These are phyloP conservation scores for Leccinum uliginosum DNA, from an alignment of 768 basidiomycete species.

Conservation along the genomic window DNA sequence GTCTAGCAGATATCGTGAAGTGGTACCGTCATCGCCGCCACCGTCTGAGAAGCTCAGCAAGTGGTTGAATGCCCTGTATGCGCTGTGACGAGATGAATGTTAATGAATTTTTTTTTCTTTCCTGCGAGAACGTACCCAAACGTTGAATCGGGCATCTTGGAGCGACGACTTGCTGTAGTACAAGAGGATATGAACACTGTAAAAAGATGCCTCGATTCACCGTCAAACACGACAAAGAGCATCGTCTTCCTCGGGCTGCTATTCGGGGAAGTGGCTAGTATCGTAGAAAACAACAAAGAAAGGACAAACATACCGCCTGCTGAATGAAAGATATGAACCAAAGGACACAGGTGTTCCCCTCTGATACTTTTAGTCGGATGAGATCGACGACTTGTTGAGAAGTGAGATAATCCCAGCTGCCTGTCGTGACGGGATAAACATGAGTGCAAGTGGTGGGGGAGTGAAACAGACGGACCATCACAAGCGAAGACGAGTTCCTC, in stretches of 20 bases:
- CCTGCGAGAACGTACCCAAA: slow-evolving; percentile 16
- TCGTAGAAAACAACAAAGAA: no score
- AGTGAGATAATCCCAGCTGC: slow-evolving; percentile 96
- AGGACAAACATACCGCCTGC: no score
- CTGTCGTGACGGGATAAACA: slow-evolving; percentile 37
- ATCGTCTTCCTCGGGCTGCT: slow-evolving; percentile 24
- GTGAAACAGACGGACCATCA: slow-evolving; percentile 61
- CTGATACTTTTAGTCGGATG: slow-evolving; percentile 74
- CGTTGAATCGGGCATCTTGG: slow-evolving; percentile 9
- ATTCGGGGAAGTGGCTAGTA: slow-evolving; percentile 16
- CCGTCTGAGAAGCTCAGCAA: no score
- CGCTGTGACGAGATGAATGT: not conserved
- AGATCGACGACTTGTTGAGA: slow-evolving; percentile 93
- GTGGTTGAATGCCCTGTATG: slow-evolving; percentile 17
- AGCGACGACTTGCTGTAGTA: slow-evolving; percentile 9
- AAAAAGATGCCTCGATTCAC: slow-evolving; percentile 17
- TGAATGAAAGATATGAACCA: no score
- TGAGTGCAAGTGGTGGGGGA: not conserved
- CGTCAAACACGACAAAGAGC: slow-evolving; percentile 21
- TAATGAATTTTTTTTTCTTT: not conserved
- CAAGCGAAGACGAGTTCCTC: slow-evolving; percentile 97
- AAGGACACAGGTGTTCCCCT: no score
- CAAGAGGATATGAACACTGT: slow-evolving; percentile 17
- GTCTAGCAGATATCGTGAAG: no score
- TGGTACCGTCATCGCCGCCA: no score